Conservation (phyloP, 106 monocot genomes). For the Dendrobium nobile region DNA sequence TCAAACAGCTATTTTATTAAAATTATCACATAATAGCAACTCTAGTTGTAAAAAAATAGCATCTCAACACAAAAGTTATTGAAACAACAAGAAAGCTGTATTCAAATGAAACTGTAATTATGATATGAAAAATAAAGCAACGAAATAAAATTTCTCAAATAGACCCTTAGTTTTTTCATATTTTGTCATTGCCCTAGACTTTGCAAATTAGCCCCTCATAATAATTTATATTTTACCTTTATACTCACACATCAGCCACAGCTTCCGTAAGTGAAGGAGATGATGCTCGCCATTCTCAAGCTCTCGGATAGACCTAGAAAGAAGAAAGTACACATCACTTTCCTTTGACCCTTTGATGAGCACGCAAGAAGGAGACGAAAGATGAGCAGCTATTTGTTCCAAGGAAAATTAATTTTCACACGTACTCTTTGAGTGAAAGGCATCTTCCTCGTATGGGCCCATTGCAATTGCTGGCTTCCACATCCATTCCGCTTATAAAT, state of each 20-base stretch:
- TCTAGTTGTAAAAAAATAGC: too few species aligned
- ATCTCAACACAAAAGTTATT: too few species aligned
- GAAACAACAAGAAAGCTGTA: too few species aligned
- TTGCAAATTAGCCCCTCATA: too few species aligned
- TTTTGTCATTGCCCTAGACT: too few species aligned
- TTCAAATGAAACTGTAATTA: too few species aligned
- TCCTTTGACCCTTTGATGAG: not conserved
- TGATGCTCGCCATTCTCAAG: constrained; percentile 89
- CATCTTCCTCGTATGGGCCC: constrained; percentile 77
- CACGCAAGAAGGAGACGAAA: not conserved
- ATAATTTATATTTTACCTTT: constrained; percentile 34
- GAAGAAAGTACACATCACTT: not conserved
- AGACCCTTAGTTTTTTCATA: too few species aligned
- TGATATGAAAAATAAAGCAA: too few species aligned
- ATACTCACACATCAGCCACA: constrained; percentile 76
- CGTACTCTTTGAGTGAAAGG: constrained; percentile 57
- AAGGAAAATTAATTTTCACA: not conserved
- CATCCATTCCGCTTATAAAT: constrained; percentile 33
- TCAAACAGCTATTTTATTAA: too few species aligned
- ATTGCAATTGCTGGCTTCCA: constrained; percentile 49
- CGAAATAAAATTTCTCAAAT: too few species aligned
- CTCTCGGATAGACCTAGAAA: constrained; percentile 68
- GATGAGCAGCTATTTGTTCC: too few species aligned
- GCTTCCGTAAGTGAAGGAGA: constrained; percentile 90
- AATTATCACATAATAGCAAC: too few species aligned